Evolutionary conservation across 345 rosid species (phyloP).

Genomic region (Sapria himalayana): DNA sequence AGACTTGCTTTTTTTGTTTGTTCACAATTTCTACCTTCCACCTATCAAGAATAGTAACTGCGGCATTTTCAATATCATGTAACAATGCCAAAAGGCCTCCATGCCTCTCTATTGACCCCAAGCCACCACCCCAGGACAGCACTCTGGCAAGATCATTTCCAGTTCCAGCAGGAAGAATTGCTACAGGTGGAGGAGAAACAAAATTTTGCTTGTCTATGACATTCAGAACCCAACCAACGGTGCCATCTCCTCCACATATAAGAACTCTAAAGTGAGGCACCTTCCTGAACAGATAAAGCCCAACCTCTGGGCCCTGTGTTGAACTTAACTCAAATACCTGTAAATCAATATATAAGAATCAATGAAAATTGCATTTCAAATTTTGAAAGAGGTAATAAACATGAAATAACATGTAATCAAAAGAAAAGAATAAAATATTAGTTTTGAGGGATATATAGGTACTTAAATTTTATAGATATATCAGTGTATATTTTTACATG

Average conservation of each 20-base stretch:
- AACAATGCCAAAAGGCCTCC: constrained; percentile 65
- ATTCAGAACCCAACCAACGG: constrained; percentile 78
- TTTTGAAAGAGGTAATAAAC: no score
- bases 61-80: constrained; percentile 59
- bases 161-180: constrained; percentile 89
- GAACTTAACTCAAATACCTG: constrained; percentile 77
- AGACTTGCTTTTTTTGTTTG: constrained; percentile 45
- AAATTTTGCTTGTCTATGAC: constrained; percentile 71
- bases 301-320: constrained; percentile 60
- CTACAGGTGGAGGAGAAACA: constrained; percentile 89
- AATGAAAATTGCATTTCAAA: background rate
- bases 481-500: no score
- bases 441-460: no score
- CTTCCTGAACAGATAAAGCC: constrained; percentile 60
- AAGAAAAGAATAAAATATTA: no score
- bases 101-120: constrained; percentile 63
- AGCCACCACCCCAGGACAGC: constrained; percentile 74
- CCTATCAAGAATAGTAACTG: constrained; percentile 75
- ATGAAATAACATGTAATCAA: no score
- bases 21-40: constrained; percentile 55
- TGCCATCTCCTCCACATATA: constrained; percentile 90
- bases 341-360: constrained; percentile 1
- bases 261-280: constrained; percentile 85
- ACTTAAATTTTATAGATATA: no score
- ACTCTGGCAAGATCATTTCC: constrained; percentile 92